These are phyloP conservation scores for Nemania bipapillata DNA, from an alignment of 2,329 filamentous ascomycete genomes.

Conservation along the genomic window DNA sequence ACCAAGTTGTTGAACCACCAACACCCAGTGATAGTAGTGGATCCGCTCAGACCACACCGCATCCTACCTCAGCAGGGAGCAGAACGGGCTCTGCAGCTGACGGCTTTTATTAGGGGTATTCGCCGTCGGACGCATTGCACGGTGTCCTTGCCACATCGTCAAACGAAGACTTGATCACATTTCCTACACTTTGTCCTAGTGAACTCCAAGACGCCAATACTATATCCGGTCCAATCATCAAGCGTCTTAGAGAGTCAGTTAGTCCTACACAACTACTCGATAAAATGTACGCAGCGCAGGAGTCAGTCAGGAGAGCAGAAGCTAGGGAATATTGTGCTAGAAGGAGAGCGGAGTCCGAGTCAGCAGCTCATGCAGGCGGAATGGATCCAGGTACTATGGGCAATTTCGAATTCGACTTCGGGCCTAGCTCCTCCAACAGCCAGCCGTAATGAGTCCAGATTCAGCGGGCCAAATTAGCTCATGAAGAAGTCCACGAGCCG, in stretches of 20 bases:
- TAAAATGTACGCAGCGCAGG: slow-evolving; percentile 45
- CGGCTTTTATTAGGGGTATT: slow-evolving; percentile 52
- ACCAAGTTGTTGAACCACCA: slow-evolving; percentile 71
- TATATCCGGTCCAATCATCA: slow-evolving; percentile 11
- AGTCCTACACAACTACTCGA: slow-evolving; percentile 25
- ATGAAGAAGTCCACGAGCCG: neutral
- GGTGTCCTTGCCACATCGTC: slow-evolving; percentile 33
- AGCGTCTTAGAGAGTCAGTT: slow-evolving; percentile 18
- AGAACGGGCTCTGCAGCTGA: slow-evolving; percentile 48
- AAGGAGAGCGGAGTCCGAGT: slow-evolving; percentile 44
- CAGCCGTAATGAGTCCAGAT: slow-evolving; percentile 22
- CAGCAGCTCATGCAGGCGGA: slow-evolving; percentile 22
- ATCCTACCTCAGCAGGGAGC: slow-evolving; percentile 47
- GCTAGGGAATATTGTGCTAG: slow-evolving; percentile 41
- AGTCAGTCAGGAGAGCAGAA: slow-evolving; percentile 45
- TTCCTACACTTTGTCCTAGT: neutral
- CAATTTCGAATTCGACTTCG: slow-evolving; percentile 38
- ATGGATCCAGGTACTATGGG: neutral
- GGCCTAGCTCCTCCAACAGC: slow-evolving; percentile 36
- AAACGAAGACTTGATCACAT: slow-evolving; percentile 28
- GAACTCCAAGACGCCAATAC: slow-evolving; percentile 3
- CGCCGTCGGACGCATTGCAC: slow-evolving; percentile 39
- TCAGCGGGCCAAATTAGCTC: neutral
- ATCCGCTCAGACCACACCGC: slow-evolving; percentile 54
- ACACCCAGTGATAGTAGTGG: slow-evolving; percentile 70